Evolutionary conservation across 2,329 filamentous ascomycete species (phyloP), one percentile per base, ranked within the genome.

Genomic region (Xenoacremonium recifei): DNA sequence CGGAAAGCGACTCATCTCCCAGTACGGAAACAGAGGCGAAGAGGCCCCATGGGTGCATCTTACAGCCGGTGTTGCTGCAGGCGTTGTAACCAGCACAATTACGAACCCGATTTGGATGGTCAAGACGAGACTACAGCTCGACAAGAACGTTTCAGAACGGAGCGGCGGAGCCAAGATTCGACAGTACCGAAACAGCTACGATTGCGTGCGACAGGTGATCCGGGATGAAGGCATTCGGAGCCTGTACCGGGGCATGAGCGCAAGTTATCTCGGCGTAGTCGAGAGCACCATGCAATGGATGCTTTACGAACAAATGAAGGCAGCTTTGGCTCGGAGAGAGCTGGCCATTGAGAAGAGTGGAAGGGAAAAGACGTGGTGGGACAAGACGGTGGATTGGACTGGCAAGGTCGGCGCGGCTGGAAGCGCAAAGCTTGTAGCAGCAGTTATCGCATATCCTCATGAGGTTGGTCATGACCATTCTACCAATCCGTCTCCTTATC

Each of bases 51-150:
- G 80, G 75, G 83, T 96, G 10, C 89, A 96, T 63, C 74, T 96
- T 7, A 71, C 79, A 35, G 84, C 89, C 2, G 91, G 87, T 5
- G 81, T 87, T 2, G 75, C 78, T 13, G 90, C 91, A 1, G 91
- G 91, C 3, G 79, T 96, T 32, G 84, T 85, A 6, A 96, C 92
- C 0, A 88, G 88, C 35, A 96, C 92, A 1, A 88, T 86, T 17
- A 97, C 91, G 27, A 96, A 96, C 66, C 91, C 91, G 2, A 96
- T 97, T 59, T 97, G 91, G 91, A 79, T 97, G 49, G 82, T 97
- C 61, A 97, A 97, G 76, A 97, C 91, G 30, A 77, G 91, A 21
- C 65, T 97, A 55, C 91, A 97, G 68, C 79, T 97, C 23, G 91
- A 97, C 71, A 95, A 91, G 71, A 88, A 87, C 60, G 79, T 82